Evolutionary conservation across 208 protist species (phyloP), one percentile per base, ranked within the genome.

Genomic region (Balamuthia mandrillaris): DNA sequence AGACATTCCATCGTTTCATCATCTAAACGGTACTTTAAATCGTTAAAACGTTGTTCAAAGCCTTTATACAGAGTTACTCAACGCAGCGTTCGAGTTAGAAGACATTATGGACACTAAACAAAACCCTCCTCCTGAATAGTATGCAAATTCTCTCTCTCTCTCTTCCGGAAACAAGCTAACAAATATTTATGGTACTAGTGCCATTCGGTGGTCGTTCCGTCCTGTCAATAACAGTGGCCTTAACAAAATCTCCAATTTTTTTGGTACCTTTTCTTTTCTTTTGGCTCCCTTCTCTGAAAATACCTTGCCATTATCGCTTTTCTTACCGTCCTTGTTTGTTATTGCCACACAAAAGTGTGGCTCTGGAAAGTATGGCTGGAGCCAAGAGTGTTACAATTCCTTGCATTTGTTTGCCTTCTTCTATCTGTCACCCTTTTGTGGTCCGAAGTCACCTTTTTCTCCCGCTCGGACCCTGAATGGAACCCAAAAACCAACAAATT

Each of bases 371-470:
- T 79, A 18, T 79, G 70, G 70, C 51, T 79, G 0, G 70, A 79
- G 70, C 24, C 70, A 21, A 60, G 39, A 41, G 70, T 29, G 29
- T 37, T 79, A 3, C 70, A 47, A 16, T 24, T 79, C 27, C 45
- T 33, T 41, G 27, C 70, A 3, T 79, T 79, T 47, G 2, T 79
- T 18, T 79, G 70, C 31, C 45, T 79, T 41, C 51, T 79, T 10
- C n/a, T 79, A 21, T 31, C 44, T 21, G 42, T 37, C 42, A 79
- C 70, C 18, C 21, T 79, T 7, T 47, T 79, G 21, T 79, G 70
- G 70, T 79, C 70, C 27, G 70, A 79, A 60, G 51, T 79, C 39
- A 79, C 70, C 39, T 42, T 79, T 27, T 79, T 79, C 51, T 79
- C 70, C 18, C 70, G 45, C 3, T 31, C 35, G 29, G 70, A 61